These are phyloP conservation scores for Trichopus zeylanicus DNA, from an alignment of 116 monocot species.

Conservation along the genomic window DNA sequence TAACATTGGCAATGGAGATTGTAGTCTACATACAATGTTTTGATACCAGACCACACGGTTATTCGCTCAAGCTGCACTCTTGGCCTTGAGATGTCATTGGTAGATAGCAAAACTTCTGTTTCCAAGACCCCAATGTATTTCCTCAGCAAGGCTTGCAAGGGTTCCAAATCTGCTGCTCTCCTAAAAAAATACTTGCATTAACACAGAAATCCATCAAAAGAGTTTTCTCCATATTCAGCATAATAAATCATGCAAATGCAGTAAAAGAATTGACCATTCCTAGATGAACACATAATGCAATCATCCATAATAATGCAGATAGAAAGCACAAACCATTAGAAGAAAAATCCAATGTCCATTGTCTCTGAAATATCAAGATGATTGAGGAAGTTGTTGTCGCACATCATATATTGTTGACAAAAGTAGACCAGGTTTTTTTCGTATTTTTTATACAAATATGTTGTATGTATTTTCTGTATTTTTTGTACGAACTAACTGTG, in stretches of 20 bases:
- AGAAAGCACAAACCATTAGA: too few relatives aligned
- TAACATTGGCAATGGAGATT: not conserved
- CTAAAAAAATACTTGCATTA: conserved; percentile 34
- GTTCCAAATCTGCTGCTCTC: conserved; percentile 80
- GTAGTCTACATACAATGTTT: conserved; percentile 74
- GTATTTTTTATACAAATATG: too few relatives aligned
- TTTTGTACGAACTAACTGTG: too few relatives aligned
- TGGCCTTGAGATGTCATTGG: conserved; percentile 42
- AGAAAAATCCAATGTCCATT: too few relatives aligned
- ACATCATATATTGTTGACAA: too few relatives aligned
- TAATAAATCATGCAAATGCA: not conserved
- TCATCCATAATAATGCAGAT: too few relatives aligned
- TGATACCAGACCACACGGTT: conserved; percentile 86
- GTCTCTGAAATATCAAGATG: too few relatives aligned
- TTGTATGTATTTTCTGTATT: too few relatives aligned
- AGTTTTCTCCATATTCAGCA: not conserved
- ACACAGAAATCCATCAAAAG: conserved; percentile 14
- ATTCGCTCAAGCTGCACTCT: conserved; percentile 70
- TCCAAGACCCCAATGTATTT: conserved; percentile 83
- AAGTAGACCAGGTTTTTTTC: too few relatives aligned
- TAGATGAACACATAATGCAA: not conserved
- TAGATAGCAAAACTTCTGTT: conserved; percentile 50
- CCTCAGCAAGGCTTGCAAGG: conserved; percentile 82
- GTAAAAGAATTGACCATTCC: not conserved
- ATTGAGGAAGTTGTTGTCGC: too few relatives aligned